Base-by-base conservation (phyloP, 2,329 filamentous ascomycete species). In the Calonectria pseudoturangicola region DNA sequence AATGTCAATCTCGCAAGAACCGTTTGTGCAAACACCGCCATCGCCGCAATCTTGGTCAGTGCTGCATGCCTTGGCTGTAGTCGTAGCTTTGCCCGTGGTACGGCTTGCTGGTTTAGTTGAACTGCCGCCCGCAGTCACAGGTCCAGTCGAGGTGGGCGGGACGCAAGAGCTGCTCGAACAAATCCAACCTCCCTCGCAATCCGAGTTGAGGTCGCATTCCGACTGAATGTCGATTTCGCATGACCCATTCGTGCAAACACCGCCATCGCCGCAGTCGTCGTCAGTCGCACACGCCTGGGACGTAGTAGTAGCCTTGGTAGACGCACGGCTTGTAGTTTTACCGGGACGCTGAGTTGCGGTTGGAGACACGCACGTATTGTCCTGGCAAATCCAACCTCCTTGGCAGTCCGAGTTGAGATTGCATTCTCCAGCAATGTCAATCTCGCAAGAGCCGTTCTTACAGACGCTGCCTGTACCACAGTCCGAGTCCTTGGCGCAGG, bases 401-500 rank as follows among this genome's bases (percentile, higher is more conserved):
- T 39, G 54, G 9, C 12, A 50, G n/a, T 50, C 9, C 48, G 56
- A 9, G 43, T 5, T 7, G 50, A n/a, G 10, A 33, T 39, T 10
- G 33, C 27, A 60, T 12, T 60, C 21, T 8, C 54, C 54, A 18
- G 54, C 54, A 60, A 60, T 41, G 36, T 27, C 36, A 16, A 60
- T 39, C 7, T 25, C 21, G 3, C 68, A 70, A 4, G 51, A n/a
- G 10, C 68, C 68, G 18, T 58, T 58, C 16, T 25, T 28, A 13
- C 68, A 70, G 2, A 47, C 30, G 4, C 27, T 25, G 4, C 68
- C 60, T 2, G 16, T 10, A 16, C 10, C 28, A 21, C 54, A 60
- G 30, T 60, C 54, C 4, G 21, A 3, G 13, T 60, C 27, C 13
- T 25, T 60, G 13, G 12, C 3, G 30, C 54, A 60, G 36, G 30